These are phyloP conservation scores for Sechiopsis laciniata DNA, from an alignment of 306 rosid species.

Conservation along the genomic window DNA sequence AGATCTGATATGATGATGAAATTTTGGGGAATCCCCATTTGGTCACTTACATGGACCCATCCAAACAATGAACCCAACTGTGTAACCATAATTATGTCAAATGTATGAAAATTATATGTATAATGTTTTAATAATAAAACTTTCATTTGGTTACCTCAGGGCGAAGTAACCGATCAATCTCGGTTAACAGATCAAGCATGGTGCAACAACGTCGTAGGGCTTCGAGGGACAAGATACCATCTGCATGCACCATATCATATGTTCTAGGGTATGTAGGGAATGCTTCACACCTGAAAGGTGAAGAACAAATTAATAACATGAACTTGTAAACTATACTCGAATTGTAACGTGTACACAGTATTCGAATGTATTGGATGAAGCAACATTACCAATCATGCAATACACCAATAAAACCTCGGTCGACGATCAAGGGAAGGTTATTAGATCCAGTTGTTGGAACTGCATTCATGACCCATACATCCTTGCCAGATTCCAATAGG, in stretches of 20 bases:
- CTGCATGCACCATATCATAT: constrained; percentile 86
- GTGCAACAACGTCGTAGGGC: constrained; percentile 58
- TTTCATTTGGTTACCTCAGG: constrained; percentile 63
- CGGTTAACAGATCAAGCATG: constrained; percentile 62
- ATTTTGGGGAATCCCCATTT: neutral
- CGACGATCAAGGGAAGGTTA: constrained; percentile 77
- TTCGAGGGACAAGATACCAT: constrained; percentile 74
- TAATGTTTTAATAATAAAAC: neutral
- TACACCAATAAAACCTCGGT: constrained; percentile 81
- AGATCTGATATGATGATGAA: neutral
- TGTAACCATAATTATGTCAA: neutral
- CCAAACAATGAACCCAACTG: neutral
- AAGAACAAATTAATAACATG: neutral
- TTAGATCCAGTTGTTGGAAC: constrained; percentile 58
- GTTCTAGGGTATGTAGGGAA: constrained; percentile 93
- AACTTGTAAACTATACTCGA: neutral
- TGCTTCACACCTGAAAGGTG: constrained; percentile 70
- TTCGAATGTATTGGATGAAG: neutral
- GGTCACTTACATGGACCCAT: constrained; percentile 2
- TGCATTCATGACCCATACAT: constrained; percentile 95
- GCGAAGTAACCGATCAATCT: constrained; percentile 84
- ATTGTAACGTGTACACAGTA: neutral
- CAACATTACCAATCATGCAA: constrained; percentile 76
- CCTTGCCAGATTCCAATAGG: constrained; percentile 60
- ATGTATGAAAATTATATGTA: neutral